Base-by-base conservation (phyloP, 139 green algal genomes). In the Asterochloris sp. region DNA sequence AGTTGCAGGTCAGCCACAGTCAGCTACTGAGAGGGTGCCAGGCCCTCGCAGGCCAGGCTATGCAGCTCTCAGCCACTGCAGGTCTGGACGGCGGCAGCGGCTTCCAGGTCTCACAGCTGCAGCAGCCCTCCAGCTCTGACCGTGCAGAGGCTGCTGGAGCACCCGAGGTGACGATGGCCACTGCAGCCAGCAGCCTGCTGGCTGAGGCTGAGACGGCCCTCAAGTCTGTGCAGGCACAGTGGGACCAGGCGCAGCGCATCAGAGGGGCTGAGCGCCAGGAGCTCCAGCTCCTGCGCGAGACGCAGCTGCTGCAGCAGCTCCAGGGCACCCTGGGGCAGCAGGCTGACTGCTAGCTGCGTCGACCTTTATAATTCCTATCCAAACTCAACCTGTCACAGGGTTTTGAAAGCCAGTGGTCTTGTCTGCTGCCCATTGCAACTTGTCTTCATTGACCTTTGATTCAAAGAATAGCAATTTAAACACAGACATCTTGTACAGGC, bases 211-310 rank as follows among this genome's bases (percentile, higher is more conserved):
- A 61, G 73, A 62, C 62, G 38, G 78, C 69, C n/a, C 66, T 88
- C 29, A 79, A 78, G 2, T 76, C 82, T 24, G 78, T 88, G 6
- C 28, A 47, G 21, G 27, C 67, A 13, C 24, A 74, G 69, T 64
- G 79, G 84, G 71, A 71, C 13, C 76, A 73, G 9, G 73, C 74
- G 17, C 64, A 73, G 62, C 84, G 84, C 81, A 73, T 17, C 23
- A 68, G 79, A 61, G 80, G 83, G 64, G 84, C 86, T 75, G 69
- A 83, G 62, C 26, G 54, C 12, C 84, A 88, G 62, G 81, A 88
- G 64, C 83, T 88, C 62, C 67, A 79, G 64, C 67, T 88, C 76
- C 81, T 88, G 71, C 73, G 83, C 21, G 84, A 88, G 76, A 62
- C 28, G 28, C 67, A 69, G 69, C 80, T 78, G 26, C 78, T 88